A percentile compares a stretch with the other conserved stretches of the same genome.
Conservation (phyloP, 164 flowering plant genomes). For the Chimonanthus salicifolius region DNA sequence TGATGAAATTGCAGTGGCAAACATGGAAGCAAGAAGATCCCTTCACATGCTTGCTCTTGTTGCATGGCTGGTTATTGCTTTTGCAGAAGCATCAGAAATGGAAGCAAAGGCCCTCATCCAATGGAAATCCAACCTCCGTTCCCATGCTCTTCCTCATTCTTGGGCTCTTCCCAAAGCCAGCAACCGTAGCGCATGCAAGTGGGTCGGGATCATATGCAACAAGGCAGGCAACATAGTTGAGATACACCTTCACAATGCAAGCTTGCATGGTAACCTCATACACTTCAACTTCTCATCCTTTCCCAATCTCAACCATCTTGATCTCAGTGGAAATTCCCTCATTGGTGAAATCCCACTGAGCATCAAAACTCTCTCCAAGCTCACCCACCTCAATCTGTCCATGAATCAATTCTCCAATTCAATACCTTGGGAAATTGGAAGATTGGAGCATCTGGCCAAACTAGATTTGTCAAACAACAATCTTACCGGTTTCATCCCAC, state of each 20-base stretch:
- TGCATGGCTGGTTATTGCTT: too few relatives aligned
- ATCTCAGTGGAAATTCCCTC: conserved; percentile 24
- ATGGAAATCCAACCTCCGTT: conserved; percentile 26
- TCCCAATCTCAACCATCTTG: conserved; percentile 26
- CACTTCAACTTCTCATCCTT: conserved; percentile 30
- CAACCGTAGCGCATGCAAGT: conserved; percentile 26
- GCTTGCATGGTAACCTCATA: conserved; percentile 25
- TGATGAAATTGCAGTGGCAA: too few relatives aligned
- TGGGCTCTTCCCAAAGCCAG: conserved; percentile 3
- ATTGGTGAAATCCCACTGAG: conserved; percentile 24
- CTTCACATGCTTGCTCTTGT: too few relatives aligned
- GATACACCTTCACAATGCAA: conserved; percentile 13
- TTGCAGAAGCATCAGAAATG: too few relatives aligned
- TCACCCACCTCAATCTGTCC: conserved; percentile 24
- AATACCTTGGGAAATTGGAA: conserved; percentile 55
- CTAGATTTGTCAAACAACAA: conserved; percentile 51
- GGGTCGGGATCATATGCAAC: conserved; percentile 37
- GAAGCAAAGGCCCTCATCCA: conserved; percentile 31
- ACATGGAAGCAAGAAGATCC: too few relatives aligned
- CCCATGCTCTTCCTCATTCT: conserved; percentile 25
- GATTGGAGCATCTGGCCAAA: conserved; percentile 31
- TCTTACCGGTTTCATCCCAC: conserved; percentile 33
- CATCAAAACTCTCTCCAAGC: conserved; percentile 20
- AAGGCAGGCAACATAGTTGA: conserved; percentile 6
- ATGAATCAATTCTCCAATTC: conserved; percentile 25